phyloP scores from a whole-genome alignment of 257 asterid genomes.

The Thymus mandschuricus region DNA sequence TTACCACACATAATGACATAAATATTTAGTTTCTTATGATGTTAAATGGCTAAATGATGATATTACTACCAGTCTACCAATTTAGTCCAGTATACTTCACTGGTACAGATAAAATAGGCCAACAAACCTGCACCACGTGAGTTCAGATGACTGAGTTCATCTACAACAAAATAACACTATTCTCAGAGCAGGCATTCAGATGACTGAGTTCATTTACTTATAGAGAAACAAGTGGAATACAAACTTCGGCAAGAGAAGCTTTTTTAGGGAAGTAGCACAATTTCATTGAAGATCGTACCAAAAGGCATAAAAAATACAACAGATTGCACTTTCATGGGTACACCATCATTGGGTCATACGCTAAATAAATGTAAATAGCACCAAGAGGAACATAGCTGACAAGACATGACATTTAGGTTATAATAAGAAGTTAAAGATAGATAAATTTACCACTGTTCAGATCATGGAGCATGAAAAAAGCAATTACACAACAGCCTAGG shows the following conservation, averaged over 20 bases:
- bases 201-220: background rate
- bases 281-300: background rate
- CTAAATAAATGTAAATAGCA: background rate
- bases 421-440: constrained; percentile 9
- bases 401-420: background rate
- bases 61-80: background rate
- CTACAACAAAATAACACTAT: background rate
- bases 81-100: constrained; percentile 16
- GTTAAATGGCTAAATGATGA: background rate
- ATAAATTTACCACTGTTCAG: constrained; percentile 10
- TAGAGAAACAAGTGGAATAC: constrained; percentile 16
- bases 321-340: background rate
- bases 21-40: constrained; percentile 13
- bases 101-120: background rate
- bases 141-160: background rate
- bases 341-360: constrained; percentile 4
- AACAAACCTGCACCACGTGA: background rate
- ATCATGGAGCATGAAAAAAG: background rate
- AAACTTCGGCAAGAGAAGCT: constrained; percentile 21
- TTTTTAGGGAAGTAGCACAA: constrained; percentile 2
- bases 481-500: background rate
- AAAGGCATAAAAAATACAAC: background rate
- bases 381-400: constrained; percentile 13
- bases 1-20: constrained; percentile 11
- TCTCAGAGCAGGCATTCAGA: background rate